A percentile compares a stretch with the other conserved stretches of the same genome.
phyloP scores from a whole-genome alignment of 1,139 yeast species.

The Nakaseomyces nivariensis region DNA sequence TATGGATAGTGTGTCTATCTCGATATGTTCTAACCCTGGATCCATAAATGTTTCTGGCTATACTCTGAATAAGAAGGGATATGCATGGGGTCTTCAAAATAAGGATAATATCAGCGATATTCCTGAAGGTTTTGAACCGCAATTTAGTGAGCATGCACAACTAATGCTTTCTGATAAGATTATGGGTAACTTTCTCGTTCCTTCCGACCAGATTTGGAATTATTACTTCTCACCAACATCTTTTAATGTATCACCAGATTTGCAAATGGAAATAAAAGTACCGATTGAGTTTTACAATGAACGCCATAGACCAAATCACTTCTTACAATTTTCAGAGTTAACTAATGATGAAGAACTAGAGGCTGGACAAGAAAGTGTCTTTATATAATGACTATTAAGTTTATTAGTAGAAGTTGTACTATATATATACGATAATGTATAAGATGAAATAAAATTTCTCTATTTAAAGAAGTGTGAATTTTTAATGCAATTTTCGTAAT shows the following conservation, averaged over 20 bases:
- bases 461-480: too few relatives aligned
- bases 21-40: slow-evolving; percentile 74
- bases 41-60: slow-evolving; percentile 69
- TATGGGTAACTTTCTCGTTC: slow-evolving; percentile 78
- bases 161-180: slow-evolving; percentile 65
- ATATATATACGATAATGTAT: too few relatives aligned
- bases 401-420: neutral
- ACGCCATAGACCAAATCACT: slow-evolving; percentile 81
- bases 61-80: slow-evolving; percentile 53
- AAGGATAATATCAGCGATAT: slow-evolving; percentile 36
- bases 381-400: slow-evolving; percentile 33
- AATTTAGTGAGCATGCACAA: slow-evolving; percentile 57
- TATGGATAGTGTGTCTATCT: slow-evolving; percentile 43
- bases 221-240: slow-evolving; percentile 81
- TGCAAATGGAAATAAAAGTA: slow-evolving; percentile 58
- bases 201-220: slow-evolving; percentile 82
- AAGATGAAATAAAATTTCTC: too few relatives aligned
- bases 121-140: slow-evolving; percentile 56
- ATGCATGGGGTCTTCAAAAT: slow-evolving; percentile 66
- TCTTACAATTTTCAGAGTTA: slow-evolving; percentile 59
- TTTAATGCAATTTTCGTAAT: too few relatives aligned
- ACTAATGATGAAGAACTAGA: slow-evolving; percentile 50
- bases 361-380: slow-evolving; percentile 65
- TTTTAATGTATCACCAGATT: slow-evolving; percentile 57
- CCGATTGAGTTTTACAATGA: slow-evolving; percentile 82